Conservation (phyloP, 495 filamentous ascomycete genomes). For the Elaphomyces granulatus region DNA sequence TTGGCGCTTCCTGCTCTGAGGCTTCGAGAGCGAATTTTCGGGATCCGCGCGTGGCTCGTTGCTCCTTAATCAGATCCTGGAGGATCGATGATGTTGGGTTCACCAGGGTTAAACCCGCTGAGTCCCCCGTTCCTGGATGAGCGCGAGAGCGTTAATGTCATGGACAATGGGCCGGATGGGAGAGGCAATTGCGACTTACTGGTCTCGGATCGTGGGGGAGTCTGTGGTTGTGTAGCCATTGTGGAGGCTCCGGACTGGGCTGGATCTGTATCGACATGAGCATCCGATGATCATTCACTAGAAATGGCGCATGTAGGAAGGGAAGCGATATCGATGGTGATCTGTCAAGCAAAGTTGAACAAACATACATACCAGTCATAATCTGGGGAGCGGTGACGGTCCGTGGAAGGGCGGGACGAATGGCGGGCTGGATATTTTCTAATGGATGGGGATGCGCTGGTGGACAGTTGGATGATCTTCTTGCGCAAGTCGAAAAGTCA, state of each 20-base stretch:
- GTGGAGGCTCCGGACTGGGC: not conserved
- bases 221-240: slow-evolving; percentile 7
- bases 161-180: not conserved
- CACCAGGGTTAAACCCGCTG: slow-evolving; percentile 18
- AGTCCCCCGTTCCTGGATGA: slow-evolving; percentile 18
- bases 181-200: not conserved
- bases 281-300: no score
- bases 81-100: slow-evolving; percentile 33
- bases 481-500: no score
- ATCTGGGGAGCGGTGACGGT: not conserved
- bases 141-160: not conserved
- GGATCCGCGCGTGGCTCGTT: slow-evolving; percentile 26
- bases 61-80: slow-evolving; percentile 35
- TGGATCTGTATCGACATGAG: slow-evolving; percentile 8
- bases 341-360: not conserved
- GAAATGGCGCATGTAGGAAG: no score
- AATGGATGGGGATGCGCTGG: no score
- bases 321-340: no score
- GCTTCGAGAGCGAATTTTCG: slow-evolving; percentile 17
- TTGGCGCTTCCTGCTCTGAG: slow-evolving; percentile 11
- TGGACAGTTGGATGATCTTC: no score
- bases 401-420: no score
- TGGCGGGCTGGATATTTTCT: no score
- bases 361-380: not conserved
- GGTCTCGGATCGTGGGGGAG: slow-evolving; percentile 2